These are phyloP conservation scores for Nasturtium officinale DNA, from an alignment of 345 rosid genomes.

Conservation along the genomic window DNA sequence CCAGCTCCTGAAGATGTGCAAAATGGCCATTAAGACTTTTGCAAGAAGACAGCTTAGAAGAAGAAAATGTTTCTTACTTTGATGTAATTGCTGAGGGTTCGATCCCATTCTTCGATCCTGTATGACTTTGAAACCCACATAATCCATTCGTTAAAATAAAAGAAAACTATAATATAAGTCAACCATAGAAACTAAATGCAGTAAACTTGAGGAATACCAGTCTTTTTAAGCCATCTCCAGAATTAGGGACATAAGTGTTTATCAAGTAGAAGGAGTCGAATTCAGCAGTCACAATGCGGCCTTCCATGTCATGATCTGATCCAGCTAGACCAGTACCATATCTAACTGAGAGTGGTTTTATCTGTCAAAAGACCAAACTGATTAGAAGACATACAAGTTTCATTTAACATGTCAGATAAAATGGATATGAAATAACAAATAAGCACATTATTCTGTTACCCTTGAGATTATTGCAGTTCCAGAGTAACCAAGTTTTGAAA, in stretches of 20 bases:
- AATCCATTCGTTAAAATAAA: slow-evolving; percentile 15
- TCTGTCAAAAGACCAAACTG: slow-evolving; percentile 50
- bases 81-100: slow-evolving; percentile 70
- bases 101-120: slow-evolving; percentile 83
- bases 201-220: slow-evolving; percentile 55
- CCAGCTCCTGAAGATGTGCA: slow-evolving; percentile 65
- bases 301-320: slow-evolving; percentile 83
- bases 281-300: slow-evolving; percentile 85
- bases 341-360: slow-evolving; percentile 83
- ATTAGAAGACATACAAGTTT: slow-evolving; percentile 9
- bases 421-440: slow-evolving; percentile 14
- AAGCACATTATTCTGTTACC: slow-evolving; percentile 48
- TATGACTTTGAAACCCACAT: slow-evolving; percentile 53
- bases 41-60: not conserved
- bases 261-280: slow-evolving; percentile 82
- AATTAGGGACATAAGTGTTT: slow-evolving; percentile 80
- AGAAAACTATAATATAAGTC: not conserved
- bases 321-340: slow-evolving; percentile 82
- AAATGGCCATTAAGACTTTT: not conserved
- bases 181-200: slow-evolving; percentile 26
- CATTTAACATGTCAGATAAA: not conserved
- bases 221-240: slow-evolving; percentile 97
- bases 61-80: slow-evolving; percentile 56
- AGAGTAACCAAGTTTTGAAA: slow-evolving; percentile 89
- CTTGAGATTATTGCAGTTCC: slow-evolving; percentile 94